Base-by-base conservation (phyloP, 345 rosid species). In the Iberis pinnata region DNA sequence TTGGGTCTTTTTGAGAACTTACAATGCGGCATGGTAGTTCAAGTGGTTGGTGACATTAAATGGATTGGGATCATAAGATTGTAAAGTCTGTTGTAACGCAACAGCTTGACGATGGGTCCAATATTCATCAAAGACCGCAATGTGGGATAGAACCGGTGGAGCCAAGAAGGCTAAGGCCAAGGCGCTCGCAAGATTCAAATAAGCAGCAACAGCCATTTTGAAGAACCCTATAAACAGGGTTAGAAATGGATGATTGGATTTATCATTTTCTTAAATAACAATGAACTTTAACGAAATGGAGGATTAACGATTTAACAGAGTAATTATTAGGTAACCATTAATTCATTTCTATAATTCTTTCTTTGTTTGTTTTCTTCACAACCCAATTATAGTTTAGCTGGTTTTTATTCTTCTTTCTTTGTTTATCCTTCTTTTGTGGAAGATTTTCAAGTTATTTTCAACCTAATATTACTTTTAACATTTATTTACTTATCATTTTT, bases 61-160 rank as follows among this genome's bases (percentile, higher is more conserved):
- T 1, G 96, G 96, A 11, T 74, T 48, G 0, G 84, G 84, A 8
- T 61, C 27, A 47, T 69, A 88, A 3, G 89, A 48, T 5, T 63
- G 45, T 5, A 60, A 3, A 10, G 70, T 36, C 7, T 60, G 57
- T 12, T 45, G 55, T 9, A 25, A 10, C 9, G 94, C 82, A 6
- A 53, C 25, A 4, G 43, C 12, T 36, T 76, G 77, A 11, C 70
- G 70, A 22, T 61, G 49, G 48, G 37, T 60, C 96, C 90, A 82
- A 49, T 88, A 84, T 2, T 71, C 76, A 33, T 88, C 94, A 18
- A 32, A 67, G 16, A 60, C 66, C 0, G 53, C 71, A 1, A 77
- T 32, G 58, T 79, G 18, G 7, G 86, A 83, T 18, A 25, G 45
- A 63, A 41, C 54, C 52, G 60, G 11, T 39, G 61, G 62, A 43